Percentiles rank a stretch among this genome's conserved stretches.
These are phyloP conservation scores for Cichorium intybus DNA, from an alignment of 140 eudicot genomes.

Conservation along the genomic window DNA sequence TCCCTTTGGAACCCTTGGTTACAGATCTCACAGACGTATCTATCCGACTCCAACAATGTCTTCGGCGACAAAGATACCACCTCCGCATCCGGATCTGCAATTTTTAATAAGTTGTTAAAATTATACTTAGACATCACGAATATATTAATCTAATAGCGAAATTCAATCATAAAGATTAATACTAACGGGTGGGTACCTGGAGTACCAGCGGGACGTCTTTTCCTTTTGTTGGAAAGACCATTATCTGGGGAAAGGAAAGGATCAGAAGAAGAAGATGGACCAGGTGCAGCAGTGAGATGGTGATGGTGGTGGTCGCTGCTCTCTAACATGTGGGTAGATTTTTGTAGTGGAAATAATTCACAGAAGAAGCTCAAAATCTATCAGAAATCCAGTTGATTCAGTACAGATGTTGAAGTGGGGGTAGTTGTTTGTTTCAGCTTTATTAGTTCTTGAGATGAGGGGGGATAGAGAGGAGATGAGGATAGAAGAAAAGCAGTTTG, in stretches of 20 bases:
- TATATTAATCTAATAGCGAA: not conserved
- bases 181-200: slow-evolving; percentile 49
- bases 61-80: slow-evolving; percentile 87
- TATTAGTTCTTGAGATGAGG: slow-evolving; percentile 26
- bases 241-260: slow-evolving; percentile 52
- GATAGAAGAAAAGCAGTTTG: slow-evolving; percentile 28
- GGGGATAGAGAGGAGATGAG: slow-evolving; percentile 17
- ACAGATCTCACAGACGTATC: slow-evolving; percentile 97
- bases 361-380: slow-evolving; percentile 13
- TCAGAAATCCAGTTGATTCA: slow-evolving; percentile 2
- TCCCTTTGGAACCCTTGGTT: slow-evolving; percentile 91
- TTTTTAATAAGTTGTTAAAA: not conserved
- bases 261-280: slow-evolving; percentile 51
- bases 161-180: not conserved
- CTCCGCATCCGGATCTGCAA: slow-evolving; percentile 89
- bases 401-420: slow-evolving; percentile 41
- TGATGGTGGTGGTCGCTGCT: slow-evolving; percentile 15
- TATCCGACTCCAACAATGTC: slow-evolving; percentile 76
- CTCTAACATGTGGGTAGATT: slow-evolving; percentile 44
- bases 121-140: not conserved
- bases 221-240: slow-evolving; percentile 44
- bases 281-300: slow-evolving; percentile 18
- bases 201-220: slow-evolving; percentile 86
- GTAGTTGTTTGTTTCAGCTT: slow-evolving; percentile 36
- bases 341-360: slow-evolving; percentile 15